Conservation (phyloP, 1,284 basidiomycete species). For the Schizopora paradoxa region DNA sequence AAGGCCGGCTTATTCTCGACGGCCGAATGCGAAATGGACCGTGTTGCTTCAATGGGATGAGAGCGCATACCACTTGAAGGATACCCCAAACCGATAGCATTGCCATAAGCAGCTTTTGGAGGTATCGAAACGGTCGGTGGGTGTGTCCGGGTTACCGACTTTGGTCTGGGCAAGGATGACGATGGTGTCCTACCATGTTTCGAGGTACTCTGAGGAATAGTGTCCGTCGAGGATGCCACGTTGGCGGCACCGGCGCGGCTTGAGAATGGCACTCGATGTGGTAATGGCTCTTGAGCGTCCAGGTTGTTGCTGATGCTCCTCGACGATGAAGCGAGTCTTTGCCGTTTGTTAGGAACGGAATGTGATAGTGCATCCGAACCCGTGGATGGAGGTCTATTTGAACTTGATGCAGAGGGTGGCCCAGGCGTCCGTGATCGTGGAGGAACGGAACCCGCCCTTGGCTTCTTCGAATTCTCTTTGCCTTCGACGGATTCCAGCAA, state of each 20-base stretch:
- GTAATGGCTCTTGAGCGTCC: neutral
- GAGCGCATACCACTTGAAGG: too few species aligned
- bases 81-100: too few species aligned
- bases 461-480: conserved; percentile 67
- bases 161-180: conserved; percentile 3
- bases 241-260: neutral
- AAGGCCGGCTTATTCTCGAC: neutral
- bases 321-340: conserved; percentile 6
- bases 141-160: neutral
- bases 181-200: conserved; percentile 2
- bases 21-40: neutral
- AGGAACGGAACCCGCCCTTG: conserved; percentile 47
- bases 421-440: conserved; percentile 56
- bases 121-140: neutral
- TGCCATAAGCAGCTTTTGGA: too few species aligned
- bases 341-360: conserved; percentile 26
- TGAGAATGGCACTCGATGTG: conserved; percentile 11
- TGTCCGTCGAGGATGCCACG: neutral
- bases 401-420: conserved; percentile 17
- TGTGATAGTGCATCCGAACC: conserved; percentile 26
- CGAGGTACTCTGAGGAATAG: conserved; percentile 7
- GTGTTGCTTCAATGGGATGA: neutral
- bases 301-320: neutral
- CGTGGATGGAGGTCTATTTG: neutral
- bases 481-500: conserved; percentile 68